Evolutionary conservation across 805 yeast species (phyloP), one percentile per base, ranked within the genome.

Genomic region (Ogataea glucozyma): DNA sequence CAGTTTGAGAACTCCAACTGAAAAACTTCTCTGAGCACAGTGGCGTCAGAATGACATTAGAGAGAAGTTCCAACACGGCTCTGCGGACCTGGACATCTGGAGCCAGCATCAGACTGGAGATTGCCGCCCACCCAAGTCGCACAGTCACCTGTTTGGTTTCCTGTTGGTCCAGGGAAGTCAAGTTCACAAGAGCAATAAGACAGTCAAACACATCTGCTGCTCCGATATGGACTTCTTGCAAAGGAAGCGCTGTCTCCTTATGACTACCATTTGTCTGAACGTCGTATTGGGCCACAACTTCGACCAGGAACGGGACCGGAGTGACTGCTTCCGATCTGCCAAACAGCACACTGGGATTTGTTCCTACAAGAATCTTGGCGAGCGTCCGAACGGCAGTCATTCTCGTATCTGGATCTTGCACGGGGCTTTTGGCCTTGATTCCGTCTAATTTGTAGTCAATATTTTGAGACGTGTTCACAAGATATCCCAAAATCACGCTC

Each of bases 21-120:
- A 85, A 85, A 52, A 84, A 73, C 46, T 78, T 76, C 1, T 78
- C 81, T 24, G 78, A 61, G 43, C 70, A 62, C 6, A 52, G 18
- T 1, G 72, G 72, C 11, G 57, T 48, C 10, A 57, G 47, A 3
- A 73, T 65, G 26, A 79, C 53, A 52, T 78, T 78, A 10, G 75
- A 66, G 6, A 78, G 49, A 31, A 76, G 60, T 47, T 78, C 81
- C 65, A 81, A 66, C 1, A 73, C 46, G 2, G 76, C 71, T 35
- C 62, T 60, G 42, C 75, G 79, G 11, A 79, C 60, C 22, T 62
- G 64, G 2, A 65, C 61, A 38, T 76, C 67, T 1, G 64, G 46
- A 9, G 69, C 72, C 2, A 60, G 37, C 21, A 62, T 47, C 32
- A 60, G 33, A 40, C 67, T 65, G n/a, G 65, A 56, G 13, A 77